phyloP scores from a whole-genome alignment of 805 yeast genomes.

The Saturnispora sekii region DNA sequence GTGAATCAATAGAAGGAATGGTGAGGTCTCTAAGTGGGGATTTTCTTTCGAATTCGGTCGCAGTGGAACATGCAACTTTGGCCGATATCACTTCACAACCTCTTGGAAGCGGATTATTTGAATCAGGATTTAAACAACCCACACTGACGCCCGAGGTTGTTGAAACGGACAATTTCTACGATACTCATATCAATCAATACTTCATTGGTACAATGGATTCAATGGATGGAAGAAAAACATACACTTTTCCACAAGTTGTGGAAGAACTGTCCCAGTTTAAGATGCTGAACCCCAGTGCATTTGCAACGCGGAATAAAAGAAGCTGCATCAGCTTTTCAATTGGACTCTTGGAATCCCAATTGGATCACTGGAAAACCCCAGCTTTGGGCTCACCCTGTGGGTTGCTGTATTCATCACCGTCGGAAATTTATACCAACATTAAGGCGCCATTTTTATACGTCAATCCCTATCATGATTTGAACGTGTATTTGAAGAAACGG shows the following conservation, averaged over 20 bases:
- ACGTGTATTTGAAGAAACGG: slow-evolving; percentile 60
- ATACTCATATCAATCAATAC: slow-evolving; percentile 56
- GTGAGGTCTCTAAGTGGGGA: slow-evolving; percentile 15
- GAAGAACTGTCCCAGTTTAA: slow-evolving; percentile 33
- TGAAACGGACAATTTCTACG: slow-evolving; percentile 35
- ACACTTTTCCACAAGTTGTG: slow-evolving; percentile 54
- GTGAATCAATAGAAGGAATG: neutral
- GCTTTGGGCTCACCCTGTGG: slow-evolving; percentile 26
- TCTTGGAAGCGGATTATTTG: slow-evolving; percentile 1
- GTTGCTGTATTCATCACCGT: slow-evolving; percentile 49
- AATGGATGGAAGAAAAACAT: slow-evolving; percentile 28
- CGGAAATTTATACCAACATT: slow-evolving; percentile 71
- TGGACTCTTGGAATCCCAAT: slow-evolving; percentile 26
- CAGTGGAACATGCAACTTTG: neutral
- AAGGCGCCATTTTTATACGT: slow-evolving; percentile 78
- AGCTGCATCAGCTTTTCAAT: slow-evolving; percentile 39
- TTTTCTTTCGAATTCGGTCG: neutral
- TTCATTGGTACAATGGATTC: slow-evolving; percentile 42
- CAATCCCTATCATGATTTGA: slow-evolving; percentile 77
- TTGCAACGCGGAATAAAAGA: slow-evolving; percentile 23
- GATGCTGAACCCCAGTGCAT: slow-evolving; percentile 32
- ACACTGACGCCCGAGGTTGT: neutral
- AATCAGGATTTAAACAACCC: slow-evolving; percentile 3
- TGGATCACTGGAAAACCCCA: neutral
- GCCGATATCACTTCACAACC: neutral